Conservation (phyloP, 768 basidiomycete species). For the Gautieria morchelliformis region DNA sequence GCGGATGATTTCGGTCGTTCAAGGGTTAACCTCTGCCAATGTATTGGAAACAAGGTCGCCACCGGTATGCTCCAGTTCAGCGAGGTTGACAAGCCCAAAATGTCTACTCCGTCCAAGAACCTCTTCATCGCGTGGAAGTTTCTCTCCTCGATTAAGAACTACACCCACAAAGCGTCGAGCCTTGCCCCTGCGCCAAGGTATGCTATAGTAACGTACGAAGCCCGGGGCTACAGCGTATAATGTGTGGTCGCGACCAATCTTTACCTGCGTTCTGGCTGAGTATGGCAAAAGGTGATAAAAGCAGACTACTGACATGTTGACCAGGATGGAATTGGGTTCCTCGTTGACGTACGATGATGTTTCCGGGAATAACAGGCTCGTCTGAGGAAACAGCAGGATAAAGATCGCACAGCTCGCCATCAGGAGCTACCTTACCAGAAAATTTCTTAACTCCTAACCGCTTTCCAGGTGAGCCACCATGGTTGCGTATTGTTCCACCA, state of each 20-base stretch:
- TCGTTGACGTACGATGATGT: constrained; percentile 93
- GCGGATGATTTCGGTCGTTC: not conserved
- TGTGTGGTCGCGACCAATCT: constrained; percentile 90
- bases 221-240: constrained; percentile 86
- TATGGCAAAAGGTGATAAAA: not conserved
- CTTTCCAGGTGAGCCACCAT: constrained; percentile 87
- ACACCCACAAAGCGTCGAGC: constrained; percentile 73
- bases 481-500: constrained; percentile 89
- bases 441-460: constrained; percentile 94
- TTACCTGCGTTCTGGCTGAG: constrained; percentile 46
- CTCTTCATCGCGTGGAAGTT: constrained; percentile 73
- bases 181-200: constrained; percentile 62
- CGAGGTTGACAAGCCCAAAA: constrained; percentile 66
- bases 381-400: constrained; percentile 37
- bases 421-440: constrained; percentile 50
- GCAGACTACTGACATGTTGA: constrained; percentile 64
- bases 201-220: constrained; percentile 88
- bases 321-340: constrained; percentile 91
- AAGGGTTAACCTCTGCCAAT: not conserved
- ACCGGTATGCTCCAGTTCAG: not conserved
- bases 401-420: not conserved
- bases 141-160: constrained; percentile 73
- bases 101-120: constrained; percentile 71
- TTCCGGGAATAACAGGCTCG: constrained; percentile 85
- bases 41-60: not conserved